These are phyloP conservation scores for Citrus glauca DNA, from an alignment of 345 rosid genomes.

Conservation along the genomic window DNA sequence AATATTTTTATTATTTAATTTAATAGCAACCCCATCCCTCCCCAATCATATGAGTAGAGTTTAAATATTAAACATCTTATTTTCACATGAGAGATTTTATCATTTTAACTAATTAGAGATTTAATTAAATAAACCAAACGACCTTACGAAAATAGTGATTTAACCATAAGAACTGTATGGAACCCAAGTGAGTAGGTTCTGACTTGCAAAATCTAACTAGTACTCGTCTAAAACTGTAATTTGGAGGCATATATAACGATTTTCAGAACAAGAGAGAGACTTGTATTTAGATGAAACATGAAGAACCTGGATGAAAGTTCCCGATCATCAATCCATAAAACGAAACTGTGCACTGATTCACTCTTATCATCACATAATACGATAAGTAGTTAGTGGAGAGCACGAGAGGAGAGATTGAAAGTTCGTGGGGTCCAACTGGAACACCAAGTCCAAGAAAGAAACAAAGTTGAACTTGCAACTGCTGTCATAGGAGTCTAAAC, in stretches of 20 bases:
- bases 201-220: too few species aligned
- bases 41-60: too few species aligned
- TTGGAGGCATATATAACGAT: background rate
- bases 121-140: too few species aligned
- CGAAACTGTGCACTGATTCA: background rate
- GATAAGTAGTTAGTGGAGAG: background rate
- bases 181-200: too few species aligned
- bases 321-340: too few species aligned
- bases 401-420: background rate
- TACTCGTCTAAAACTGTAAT: background rate
- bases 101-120: too few species aligned
- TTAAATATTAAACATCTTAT: too few species aligned
- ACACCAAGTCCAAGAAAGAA: background rate
- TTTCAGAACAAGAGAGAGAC: background rate
- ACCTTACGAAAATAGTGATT: too few species aligned
- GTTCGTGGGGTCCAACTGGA: background rate
- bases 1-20: too few species aligned
- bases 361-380: background rate
- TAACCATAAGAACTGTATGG: too few species aligned
- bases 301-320: background rate
- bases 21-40: too few species aligned
- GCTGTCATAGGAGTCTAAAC: background rate
- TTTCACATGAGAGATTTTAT: too few species aligned
- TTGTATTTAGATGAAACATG: background rate
- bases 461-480: slow-evolving; percentile 1